Base-by-base conservation (phyloP, 192 early-diverging fungal genomes). In the Coemansia sp. region DNA sequence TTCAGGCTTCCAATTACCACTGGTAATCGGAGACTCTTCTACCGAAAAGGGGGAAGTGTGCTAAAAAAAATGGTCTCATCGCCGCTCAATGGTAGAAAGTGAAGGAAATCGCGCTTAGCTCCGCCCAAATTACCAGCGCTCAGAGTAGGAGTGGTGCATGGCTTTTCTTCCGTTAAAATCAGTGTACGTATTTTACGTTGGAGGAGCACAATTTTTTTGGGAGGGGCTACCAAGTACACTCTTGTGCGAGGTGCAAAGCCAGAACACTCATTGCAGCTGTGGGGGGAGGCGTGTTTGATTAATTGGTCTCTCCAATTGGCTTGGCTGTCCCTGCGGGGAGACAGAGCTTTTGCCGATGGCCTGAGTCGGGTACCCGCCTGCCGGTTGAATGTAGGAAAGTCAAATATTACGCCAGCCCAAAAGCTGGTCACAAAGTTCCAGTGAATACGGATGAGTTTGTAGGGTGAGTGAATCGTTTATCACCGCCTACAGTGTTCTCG, bases 1-100 rank as follows among this genome's bases (percentile, higher is more conserved):
- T 43, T 43, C 18, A 51, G 47, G 18, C 47, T 51, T 51, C 47
- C 47, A 51, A 51, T 51, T n/a, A 51, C n/a, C 47, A 51, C 47
- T 51, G 55, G 55, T 59, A 59, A 59, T 59, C 55, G 55, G 33
- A 59, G 55, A 59, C 55, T 33, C 11, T 33, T 33, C 27, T 31
- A 7, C 1, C 29, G 29, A 59, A 59, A 59, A 59, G n/a, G 16
- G 31, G 31, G 55, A 5, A 59, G 15, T 33, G 31, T 22, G 29
- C 24, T 1, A 7, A 2, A 51, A 20, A 49, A 51, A 51, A 22
- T 51, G 47, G 47, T 51, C 47, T 51, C 47, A 51, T 22, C n/a
- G 42, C 51, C 51, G 11, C 51, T 54, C 24, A 24, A 15, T 18
- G 15, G 31, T 57, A 31, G 24, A 33, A 57, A 27, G 54, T 4